Conservation (phyloP, 139 green algal genomes). For the Volvox reticuliferus region DNA sequence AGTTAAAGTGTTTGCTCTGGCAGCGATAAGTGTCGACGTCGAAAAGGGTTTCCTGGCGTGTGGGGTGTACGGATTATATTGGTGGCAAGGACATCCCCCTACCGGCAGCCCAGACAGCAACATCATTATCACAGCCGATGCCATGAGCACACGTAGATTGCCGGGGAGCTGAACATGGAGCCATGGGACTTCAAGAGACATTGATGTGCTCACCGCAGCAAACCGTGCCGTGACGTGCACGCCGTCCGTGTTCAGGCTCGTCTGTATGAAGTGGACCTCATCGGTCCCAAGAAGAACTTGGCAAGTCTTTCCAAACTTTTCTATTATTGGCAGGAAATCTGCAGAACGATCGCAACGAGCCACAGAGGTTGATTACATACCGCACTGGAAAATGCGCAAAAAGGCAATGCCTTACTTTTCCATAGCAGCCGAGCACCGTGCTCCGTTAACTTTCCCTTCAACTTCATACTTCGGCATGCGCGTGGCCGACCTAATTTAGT, state of each 20-base stretch:
- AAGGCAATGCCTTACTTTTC: conserved; percentile 49
- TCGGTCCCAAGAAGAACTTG: conserved; percentile 74
- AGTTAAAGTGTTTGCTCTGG: conserved; percentile 74
- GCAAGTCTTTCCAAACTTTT: conserved; percentile 87
- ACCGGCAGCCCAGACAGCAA: no score
- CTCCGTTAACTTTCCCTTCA: conserved; percentile 74
- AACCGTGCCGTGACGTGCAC: conserved; percentile 74
- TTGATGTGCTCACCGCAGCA: conserved; percentile 43
- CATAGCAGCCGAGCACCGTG: conserved; percentile 66
- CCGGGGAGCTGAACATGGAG: background rate
- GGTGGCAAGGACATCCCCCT: background rate
- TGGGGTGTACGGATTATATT: background rate
- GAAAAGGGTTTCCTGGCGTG: conserved; percentile 76
- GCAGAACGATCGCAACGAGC: background rate
- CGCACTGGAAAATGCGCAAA: background rate
- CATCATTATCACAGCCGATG: no score
- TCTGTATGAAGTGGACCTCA: conserved; percentile 80
- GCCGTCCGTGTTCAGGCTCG: conserved; percentile 74
- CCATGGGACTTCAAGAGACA: background rate
- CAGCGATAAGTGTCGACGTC: conserved; percentile 60
- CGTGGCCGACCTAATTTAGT: no score
- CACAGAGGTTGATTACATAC: no score
- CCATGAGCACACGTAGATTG: background rate
- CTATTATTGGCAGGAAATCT: conserved; percentile 81
- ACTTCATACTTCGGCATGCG: conserved; percentile 68